A percentile compares a stretch with the other conserved stretches of the same genome.
These are phyloP conservation scores for Trypanosoma vivax DNA, from an alignment of 208 protist species.

Conservation along the genomic window DNA sequence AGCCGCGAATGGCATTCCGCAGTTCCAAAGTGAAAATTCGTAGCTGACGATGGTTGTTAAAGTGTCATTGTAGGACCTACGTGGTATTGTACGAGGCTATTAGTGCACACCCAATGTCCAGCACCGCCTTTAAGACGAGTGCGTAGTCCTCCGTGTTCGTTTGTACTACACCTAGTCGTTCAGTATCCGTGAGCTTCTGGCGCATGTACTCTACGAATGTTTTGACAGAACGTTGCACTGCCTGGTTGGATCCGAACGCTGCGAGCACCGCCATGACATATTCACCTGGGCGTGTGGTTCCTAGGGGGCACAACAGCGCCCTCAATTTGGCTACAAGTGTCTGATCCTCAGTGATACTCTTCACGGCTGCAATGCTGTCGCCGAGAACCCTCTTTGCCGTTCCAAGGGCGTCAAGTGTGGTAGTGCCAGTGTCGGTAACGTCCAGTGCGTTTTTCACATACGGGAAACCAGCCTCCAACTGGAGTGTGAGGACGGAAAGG, in stretches of 20 bases:
- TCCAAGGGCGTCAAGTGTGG: slow-evolving; percentile 60
- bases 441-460: slow-evolving; percentile 77
- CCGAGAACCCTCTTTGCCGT: slow-evolving; percentile 63
- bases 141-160: slow-evolving; percentile 79
- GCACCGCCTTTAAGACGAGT: slow-evolving; percentile 78
- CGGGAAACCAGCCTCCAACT: slow-evolving; percentile 73
- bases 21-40: too few relatives aligned
- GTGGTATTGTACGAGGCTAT: slow-evolving; percentile 44
- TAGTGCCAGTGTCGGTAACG: slow-evolving; percentile 34
- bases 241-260: slow-evolving; percentile 41
- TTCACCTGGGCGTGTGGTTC: slow-evolving; percentile 46
- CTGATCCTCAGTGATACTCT: slow-evolving; percentile 38
- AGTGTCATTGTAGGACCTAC: not conserved
- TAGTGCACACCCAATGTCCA: slow-evolving; percentile 80
- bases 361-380: slow-evolving; percentile 44
- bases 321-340: slow-evolving; percentile 45
- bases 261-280: slow-evolving; percentile 83
- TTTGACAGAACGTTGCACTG: slow-evolving; percentile 50
- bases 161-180: slow-evolving; percentile 35
- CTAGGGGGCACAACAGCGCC: slow-evolving; percentile 56
- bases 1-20: too few relatives aligned
- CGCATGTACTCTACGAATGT: slow-evolving; percentile 29
- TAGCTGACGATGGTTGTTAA: too few relatives aligned
- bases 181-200: slow-evolving; percentile 52
- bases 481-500: slow-evolving; percentile 67